Conservation (phyloP, 768 basidiomycete species). For the Pleurotus cornucopiae region DNA sequence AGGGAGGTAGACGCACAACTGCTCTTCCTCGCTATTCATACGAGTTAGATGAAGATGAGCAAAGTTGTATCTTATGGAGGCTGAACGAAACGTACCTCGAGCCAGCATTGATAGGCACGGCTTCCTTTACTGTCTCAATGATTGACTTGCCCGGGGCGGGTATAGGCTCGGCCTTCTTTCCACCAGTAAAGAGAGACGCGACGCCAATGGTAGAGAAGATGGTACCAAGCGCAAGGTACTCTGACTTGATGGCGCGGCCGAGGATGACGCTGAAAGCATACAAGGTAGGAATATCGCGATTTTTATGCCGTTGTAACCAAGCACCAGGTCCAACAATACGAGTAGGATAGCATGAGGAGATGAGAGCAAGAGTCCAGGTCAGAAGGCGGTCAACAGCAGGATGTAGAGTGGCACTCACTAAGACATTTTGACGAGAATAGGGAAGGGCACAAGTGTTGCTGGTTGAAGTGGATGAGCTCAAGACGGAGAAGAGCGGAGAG, state of each 20-base stretch:
- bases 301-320: background rate
- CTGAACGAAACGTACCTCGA: slow-evolving; percentile 53
- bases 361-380: too few relatives aligned
- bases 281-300: background rate
- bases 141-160: slow-evolving; percentile 36
- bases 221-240: slow-evolving; percentile 72
- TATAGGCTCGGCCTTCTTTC: slow-evolving; percentile 41
- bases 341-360: background rate
- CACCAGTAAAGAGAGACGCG: slow-evolving; percentile 51
- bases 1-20: slow-evolving; percentile 56
- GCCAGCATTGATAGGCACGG: slow-evolving; percentile 59
- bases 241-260: slow-evolving; percentile 77
- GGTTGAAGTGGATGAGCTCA: background rate
- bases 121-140: slow-evolving; percentile 53
- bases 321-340: too few relatives aligned
- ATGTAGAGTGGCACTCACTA: background rate
- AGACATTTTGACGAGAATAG: background rate
- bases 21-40: slow-evolving; percentile 72
- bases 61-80: background rate
- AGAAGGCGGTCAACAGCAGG: background rate
- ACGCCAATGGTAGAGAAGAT: slow-evolving; percentile 52
- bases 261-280: slow-evolving; percentile 54
- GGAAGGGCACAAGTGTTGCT: background rate
- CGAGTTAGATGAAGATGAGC: background rate
- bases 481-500: background rate